Base-by-base conservation (phyloP, 1,139 yeast species). In the Geotrichum fermentans region DNA sequence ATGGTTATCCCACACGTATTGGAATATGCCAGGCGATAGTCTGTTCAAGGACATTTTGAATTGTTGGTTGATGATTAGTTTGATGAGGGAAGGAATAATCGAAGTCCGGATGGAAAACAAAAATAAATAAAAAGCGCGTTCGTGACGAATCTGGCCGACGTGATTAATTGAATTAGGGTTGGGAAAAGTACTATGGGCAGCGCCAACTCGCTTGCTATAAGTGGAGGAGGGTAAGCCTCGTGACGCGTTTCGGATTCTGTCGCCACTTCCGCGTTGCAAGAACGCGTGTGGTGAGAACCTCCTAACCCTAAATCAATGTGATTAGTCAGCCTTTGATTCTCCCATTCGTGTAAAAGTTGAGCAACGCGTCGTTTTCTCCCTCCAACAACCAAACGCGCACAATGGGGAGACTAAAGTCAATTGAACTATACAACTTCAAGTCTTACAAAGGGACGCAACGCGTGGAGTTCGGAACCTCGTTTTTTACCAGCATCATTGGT, bases 401-500 rank as follows among this genome's bases (percentile, higher is more conserved):
- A 22, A 63, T 63, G 65, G 67, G 67, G 14, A 51, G 61, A 28
- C 53, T 63, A 18, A 52, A 54, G 48, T 51, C 63, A n/a, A 62
- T 63, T 43, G 66, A 62, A 64, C 72, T 92, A 34, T 73, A 77
- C 66, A 88, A 94, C 67, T 92, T 92, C 78, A 92, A 92, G 69
- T 89, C 97, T 2, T 92, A 92, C 63, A 73, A 78, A 52, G 97
- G 96, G 0, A 75, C 77, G 0, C 75, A 88, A 20, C 72, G 75
- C 8, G 79, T 92, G 18, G 96, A 94, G 2, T 84, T 90, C 65
- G 97, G 96, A 1, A 73, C 80, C 5, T 79, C 95, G 1, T 76
- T 77, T 55, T 92, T 94, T 69, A 87, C 96, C 1, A 84, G 95
- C 42, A 87, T 92, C 54, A 86, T 94, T 52, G 99, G 99, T 1